These are phyloP conservation scores for Scutellospora calospora DNA, from an alignment of 371 early-diverging fungal genomes.

Conservation along the genomic window DNA sequence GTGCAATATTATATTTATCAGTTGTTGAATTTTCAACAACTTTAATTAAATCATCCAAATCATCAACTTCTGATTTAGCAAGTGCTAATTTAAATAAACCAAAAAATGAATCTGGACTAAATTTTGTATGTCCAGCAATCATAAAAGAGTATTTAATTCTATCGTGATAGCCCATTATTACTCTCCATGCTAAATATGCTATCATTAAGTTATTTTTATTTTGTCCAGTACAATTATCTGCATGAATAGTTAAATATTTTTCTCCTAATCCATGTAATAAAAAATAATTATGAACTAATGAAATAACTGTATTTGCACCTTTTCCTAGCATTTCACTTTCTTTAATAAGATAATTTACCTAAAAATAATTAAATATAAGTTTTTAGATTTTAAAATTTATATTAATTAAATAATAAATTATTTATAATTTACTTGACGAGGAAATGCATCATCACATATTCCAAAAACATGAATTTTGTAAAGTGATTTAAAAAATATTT, in stretches of 20 bases:
- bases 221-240: neutral
- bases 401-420: neutral
- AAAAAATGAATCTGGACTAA: neutral
- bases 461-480: neutral
- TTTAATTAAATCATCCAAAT: neutral
- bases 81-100: neutral
- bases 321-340: neutral
- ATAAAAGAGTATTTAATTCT: slow-evolving; percentile 19
- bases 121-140: neutral
- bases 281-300: slow-evolving; percentile 2
- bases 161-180: neutral
- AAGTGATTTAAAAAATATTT: neutral
- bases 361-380: neutral
- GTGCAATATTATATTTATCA: neutral
- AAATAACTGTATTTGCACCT: neutral
- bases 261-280: neutral
- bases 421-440: neutral
- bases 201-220: slow-evolving; percentile 10
- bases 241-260: slow-evolving; percentile 1
- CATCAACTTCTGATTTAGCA: neutral
- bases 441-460: neutral
- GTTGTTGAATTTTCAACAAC: neutral
- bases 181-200: neutral
- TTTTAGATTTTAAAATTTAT: neutral
- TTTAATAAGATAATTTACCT: neutral